These are phyloP conservation scores for Macadamia integrifolia DNA, from an alignment of 164 flowering plant genomes.

Conservation along the genomic window DNA sequence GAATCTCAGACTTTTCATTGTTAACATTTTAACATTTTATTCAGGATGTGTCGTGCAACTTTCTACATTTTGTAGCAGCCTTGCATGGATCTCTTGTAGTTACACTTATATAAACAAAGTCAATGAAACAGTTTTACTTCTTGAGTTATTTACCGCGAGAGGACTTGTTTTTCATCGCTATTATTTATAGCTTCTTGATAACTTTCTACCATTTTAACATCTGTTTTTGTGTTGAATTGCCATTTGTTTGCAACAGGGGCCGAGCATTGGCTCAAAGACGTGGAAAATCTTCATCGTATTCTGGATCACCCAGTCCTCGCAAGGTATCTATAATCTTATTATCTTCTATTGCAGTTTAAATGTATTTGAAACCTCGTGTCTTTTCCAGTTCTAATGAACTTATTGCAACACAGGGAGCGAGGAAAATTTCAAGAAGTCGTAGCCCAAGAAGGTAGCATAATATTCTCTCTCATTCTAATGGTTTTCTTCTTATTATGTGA, in stretches of 20 bases:
- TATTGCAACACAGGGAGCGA: conserved; percentile 36
- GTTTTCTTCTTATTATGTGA: background rate
- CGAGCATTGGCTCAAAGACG: conserved; percentile 63
- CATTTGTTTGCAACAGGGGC: conserved; percentile 39
- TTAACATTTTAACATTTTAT: no score
- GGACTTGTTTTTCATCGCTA: no score
- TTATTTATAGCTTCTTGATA: no score
- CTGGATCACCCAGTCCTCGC: conserved; percentile 85
- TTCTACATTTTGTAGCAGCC: no score
- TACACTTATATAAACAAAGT: no score
- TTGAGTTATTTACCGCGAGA: no score
- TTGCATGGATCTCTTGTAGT: no score
- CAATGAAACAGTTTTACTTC: no score
- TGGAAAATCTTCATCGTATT: conserved; percentile 80
- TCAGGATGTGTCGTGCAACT: no score
- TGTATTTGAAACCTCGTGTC: background rate
- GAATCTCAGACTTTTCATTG: no score
- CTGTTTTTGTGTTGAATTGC: background rate
- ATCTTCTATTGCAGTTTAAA: background rate
- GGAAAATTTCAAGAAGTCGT: conserved; percentile 70
- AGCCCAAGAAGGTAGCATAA: conserved; percentile 76
- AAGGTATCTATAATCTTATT: conserved; percentile 40
- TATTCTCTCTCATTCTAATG: background rate
- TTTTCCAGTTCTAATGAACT: background rate
- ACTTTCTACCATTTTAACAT: background rate